phyloP scores from a whole-genome alignment of 352 stramenopile species.

The Phytophthora sp. region DNA sequence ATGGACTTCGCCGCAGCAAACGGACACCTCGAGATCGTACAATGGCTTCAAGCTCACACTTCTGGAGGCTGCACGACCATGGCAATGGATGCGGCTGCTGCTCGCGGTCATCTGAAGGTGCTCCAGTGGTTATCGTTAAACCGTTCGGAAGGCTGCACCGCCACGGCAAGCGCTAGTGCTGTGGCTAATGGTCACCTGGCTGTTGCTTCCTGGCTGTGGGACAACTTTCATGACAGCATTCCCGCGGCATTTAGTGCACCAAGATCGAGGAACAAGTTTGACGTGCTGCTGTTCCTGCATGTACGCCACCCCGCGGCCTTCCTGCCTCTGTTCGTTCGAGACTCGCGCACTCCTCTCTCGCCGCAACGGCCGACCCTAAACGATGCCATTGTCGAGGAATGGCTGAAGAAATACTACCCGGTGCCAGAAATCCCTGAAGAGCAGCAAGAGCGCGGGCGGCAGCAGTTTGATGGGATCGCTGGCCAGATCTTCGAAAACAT shows the following conservation, averaged over 20 bases:
- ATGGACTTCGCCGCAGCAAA: background rate
- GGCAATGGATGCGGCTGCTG: background rate
- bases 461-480: too few relatives aligned
- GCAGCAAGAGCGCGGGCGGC: too few relatives aligned
- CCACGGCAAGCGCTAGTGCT: background rate
- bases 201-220: background rate
- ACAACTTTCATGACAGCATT: background rate
- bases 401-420: background rate
- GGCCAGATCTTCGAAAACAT: too few relatives aligned
- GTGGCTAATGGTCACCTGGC: background rate
- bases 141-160: background rate
- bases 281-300: slow-evolving; percentile 8
- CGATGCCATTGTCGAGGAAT: background rate
- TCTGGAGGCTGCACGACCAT: background rate
- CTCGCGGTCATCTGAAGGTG: background rate
- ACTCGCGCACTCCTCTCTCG: background rate
- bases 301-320: background rate
- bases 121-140: background rate
- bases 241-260: background rate
- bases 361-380: background rate
- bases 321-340: background rate
- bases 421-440: background rate
- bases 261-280: too few relatives aligned
- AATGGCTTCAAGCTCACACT: background rate
- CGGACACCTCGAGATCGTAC: background rate